Evolutionary conservation across 2,329 filamentous ascomycete genomes (phyloP).

Genomic region (Diaporthe citrichinensis): DNA sequence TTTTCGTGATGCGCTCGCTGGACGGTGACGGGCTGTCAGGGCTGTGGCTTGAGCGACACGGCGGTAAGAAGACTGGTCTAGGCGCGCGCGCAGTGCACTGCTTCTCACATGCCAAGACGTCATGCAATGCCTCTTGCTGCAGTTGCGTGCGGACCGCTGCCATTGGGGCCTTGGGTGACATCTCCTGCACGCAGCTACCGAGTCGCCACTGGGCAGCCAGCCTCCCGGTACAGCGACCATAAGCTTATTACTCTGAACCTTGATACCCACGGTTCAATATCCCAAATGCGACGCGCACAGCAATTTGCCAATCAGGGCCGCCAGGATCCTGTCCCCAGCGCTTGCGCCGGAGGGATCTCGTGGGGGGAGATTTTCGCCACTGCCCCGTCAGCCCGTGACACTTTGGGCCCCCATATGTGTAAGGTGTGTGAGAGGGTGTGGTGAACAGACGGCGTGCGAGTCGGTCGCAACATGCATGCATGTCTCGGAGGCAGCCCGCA

Average conservation of each 20-base stretch:
- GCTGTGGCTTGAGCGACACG: not conserved
- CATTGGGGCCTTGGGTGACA: not conserved
- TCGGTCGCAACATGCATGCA: conserved; percentile 13
- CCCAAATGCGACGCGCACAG: not conserved
- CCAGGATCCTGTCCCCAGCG: not conserved
- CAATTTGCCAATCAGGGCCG: too few relatives aligned
- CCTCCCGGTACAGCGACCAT: not conserved
- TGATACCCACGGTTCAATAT: not conserved
- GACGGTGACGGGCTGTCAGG: not conserved
- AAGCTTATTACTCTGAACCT: not conserved
- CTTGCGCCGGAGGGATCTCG: not conserved
- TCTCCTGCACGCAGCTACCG: not conserved
- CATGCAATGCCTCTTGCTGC: not conserved
- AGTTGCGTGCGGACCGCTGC: not conserved
- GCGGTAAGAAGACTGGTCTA: not conserved
- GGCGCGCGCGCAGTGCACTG: not conserved
- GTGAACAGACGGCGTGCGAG: not conserved
- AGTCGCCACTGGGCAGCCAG: conserved; percentile 1
- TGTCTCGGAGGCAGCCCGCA: conserved; percentile 24
- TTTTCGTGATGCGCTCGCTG: not conserved
- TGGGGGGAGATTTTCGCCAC: not conserved
- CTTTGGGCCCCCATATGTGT: not conserved
- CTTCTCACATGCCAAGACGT: not conserved
- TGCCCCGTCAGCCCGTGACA: not conserved
- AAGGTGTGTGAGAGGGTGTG: not conserved